Percentiles rank a stretch among this genome's conserved stretches.
Evolutionary conservation across 106 monocot species (phyloP).

Genomic region (Chionographis japonica): DNA sequence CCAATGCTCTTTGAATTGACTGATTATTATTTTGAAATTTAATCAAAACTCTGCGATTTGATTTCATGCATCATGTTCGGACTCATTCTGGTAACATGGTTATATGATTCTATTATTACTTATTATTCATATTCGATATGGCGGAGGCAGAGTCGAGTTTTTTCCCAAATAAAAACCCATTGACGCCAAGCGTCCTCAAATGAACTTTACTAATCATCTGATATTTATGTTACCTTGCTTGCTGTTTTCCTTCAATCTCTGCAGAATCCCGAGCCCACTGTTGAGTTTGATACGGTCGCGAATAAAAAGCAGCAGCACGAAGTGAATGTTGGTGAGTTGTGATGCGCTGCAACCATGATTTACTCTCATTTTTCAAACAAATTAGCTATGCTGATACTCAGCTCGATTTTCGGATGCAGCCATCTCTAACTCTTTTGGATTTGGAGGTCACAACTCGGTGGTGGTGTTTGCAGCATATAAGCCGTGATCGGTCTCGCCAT

Average conservation of each 20-base stretch:
- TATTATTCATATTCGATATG: too few relatives aligned
- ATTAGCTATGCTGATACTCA: neutral
- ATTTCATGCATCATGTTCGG: too few relatives aligned
- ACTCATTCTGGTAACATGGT: too few relatives aligned
- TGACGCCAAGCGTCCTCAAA: too few relatives aligned
- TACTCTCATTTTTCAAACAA: neutral
- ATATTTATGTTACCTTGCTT: neutral
- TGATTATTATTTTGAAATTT: too few relatives aligned
- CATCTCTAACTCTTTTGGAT: constrained; percentile 70
- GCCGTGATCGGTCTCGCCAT: constrained; percentile 20
- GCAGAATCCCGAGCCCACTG: constrained; percentile 83
- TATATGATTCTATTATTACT: too few relatives aligned
- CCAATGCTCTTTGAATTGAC: too few relatives aligned
- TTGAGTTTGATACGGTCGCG: constrained; percentile 90
- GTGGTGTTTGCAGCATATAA: constrained; percentile 61
- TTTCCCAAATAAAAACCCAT: too few relatives aligned
- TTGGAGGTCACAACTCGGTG: constrained; percentile 70
- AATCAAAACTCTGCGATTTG: too few relatives aligned
- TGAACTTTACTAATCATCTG: neutral
- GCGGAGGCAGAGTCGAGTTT: too few relatives aligned
- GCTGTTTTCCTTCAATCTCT: neutral
- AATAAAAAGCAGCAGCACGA: constrained; percentile 85
- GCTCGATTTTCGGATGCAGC: constrained; percentile 11
- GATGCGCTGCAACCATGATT: neutral
- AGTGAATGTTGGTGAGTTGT: constrained; percentile 91